phyloP scores from a whole-genome alignment of 495 filamentous ascomycete genomes.

The Daldinia decipiens region DNA sequence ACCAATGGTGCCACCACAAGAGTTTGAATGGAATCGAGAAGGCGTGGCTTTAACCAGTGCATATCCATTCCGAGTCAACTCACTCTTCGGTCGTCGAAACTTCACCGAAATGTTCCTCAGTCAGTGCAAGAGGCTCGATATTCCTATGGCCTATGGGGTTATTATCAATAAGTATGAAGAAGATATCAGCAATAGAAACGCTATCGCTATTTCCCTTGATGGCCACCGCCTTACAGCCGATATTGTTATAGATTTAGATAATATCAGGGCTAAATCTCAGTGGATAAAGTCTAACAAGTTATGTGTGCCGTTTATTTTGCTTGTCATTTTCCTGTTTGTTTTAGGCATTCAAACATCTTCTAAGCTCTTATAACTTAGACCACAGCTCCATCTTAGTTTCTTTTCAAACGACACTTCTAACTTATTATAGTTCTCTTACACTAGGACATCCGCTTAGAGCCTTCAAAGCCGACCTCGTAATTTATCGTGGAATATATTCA shows the following conservation, averaged over 20 bases:
- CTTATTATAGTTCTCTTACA: slow-evolving; percentile 7
- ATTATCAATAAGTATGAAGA: slow-evolving; percentile 53
- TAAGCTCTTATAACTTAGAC: not conserved
- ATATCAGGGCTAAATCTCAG: slow-evolving; percentile 65
- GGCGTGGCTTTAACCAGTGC: slow-evolving; percentile 11
- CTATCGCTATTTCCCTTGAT: slow-evolving; percentile 56
- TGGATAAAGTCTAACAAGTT: slow-evolving; percentile 43
- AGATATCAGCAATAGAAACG: slow-evolving; percentile 51
- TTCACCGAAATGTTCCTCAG: slow-evolving; percentile 57
- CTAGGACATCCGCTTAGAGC: slow-evolving; percentile 23
- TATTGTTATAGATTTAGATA: slow-evolving; percentile 66
- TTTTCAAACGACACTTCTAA: not conserved
- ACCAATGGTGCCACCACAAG: slow-evolving; percentile 28
- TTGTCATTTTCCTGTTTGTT: not conserved
- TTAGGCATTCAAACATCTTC: not conserved
- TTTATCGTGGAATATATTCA: slow-evolving; percentile 22
- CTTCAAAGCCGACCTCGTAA: slow-evolving; percentile 16
- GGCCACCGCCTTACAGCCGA: slow-evolving; percentile 60
- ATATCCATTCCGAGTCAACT: slow-evolving; percentile 25
- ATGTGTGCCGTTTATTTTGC: not conserved
- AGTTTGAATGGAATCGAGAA: slow-evolving; percentile 33
- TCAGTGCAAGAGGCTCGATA: slow-evolving; percentile 54
- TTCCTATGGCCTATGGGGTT: slow-evolving; percentile 57
- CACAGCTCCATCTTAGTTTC: not conserved
- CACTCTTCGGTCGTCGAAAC: slow-evolving; percentile 19